Conservation (phyloP, 345 rosid species). For the Ceriops decandra region DNA sequence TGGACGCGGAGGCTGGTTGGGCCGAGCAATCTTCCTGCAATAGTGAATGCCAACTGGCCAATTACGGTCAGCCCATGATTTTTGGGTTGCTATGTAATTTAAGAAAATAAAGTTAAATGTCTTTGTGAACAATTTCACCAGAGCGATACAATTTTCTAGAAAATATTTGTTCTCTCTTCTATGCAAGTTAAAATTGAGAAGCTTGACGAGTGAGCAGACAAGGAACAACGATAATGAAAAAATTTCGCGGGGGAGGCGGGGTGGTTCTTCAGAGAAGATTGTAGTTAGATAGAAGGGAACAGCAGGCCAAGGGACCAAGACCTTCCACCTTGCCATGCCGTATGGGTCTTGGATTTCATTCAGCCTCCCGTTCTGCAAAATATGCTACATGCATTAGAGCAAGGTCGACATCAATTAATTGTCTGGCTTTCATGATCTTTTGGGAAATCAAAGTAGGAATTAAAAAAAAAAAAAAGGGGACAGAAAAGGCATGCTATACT, state of each 20-base stretch:
- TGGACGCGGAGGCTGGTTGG: too few relatives aligned
- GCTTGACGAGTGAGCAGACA: too few relatives aligned
- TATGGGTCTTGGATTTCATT: constrained; percentile 14
- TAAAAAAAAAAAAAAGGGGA: neutral
- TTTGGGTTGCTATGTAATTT: too few relatives aligned
- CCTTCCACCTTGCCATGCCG: constrained; percentile 12
- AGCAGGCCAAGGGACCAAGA: constrained; percentile 12
- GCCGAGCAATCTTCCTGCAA: too few relatives aligned
- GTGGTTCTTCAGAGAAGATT: constrained; percentile 1
- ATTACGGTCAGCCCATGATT: too few relatives aligned
- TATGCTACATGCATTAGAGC: neutral
- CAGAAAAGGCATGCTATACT: neutral
- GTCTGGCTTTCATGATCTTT: neutral
- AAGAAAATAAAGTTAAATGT: too few relatives aligned
- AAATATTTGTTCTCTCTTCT: too few relatives aligned
- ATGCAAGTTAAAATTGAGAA: too few relatives aligned
- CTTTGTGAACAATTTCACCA: too few relatives aligned
- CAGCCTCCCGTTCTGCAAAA: neutral
- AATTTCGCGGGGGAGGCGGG: neutral
- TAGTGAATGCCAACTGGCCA: too few relatives aligned
- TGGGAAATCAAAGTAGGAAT: neutral
- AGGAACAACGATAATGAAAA: neutral
- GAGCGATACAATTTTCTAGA: too few relatives aligned
- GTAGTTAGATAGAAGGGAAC: constrained; percentile 2
- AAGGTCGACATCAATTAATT: constrained; percentile 28